These are phyloP conservation scores for Allantophomopsis lycopodina DNA, from an alignment of 2,329 filamentous ascomycete species.

Conservation along the genomic window DNA sequence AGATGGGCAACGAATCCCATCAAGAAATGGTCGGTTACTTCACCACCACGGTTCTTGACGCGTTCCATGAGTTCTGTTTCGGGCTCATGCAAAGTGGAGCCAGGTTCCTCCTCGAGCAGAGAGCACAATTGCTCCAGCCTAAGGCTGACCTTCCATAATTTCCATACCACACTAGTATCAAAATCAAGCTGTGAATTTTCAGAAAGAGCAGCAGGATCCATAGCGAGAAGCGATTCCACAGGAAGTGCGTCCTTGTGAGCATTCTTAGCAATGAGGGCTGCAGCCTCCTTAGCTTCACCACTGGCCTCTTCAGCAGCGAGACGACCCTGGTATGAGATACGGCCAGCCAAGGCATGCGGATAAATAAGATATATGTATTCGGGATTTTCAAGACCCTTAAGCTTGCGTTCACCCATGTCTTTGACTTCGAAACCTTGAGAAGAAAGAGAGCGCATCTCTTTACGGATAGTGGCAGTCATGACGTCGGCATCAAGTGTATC, in stretches of 20 bases:
- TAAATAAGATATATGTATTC: slow-evolving; percentile 94
- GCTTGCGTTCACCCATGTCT: slow-evolving; percentile 84
- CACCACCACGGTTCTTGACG: slow-evolving; percentile 59
- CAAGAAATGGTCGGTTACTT: slow-evolving; percentile 79
- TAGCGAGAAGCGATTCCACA: not conserved
- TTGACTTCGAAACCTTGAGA: slow-evolving; percentile 95
- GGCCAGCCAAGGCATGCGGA: slow-evolving; percentile 72
- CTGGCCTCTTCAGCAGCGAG: slow-evolving; percentile 20
- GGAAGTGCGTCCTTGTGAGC: slow-evolving; percentile 19
- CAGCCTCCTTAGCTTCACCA: slow-evolving; percentile 22
- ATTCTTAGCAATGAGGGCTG: slow-evolving; percentile 21
- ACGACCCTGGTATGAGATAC: slow-evolving; percentile 51
- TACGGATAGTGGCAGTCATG: slow-evolving; percentile 64
- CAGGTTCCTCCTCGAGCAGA: slow-evolving; percentile 58
- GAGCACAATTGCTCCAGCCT: slow-evolving; percentile 90
- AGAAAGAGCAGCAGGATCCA: slow-evolving; percentile 41
- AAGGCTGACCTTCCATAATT: slow-evolving; percentile 77
- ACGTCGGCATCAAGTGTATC: slow-evolving; percentile 65
- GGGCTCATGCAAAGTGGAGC: slow-evolving; percentile 51
- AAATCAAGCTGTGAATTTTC: slow-evolving; percentile 56
- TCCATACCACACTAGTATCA: slow-evolving; percentile 68
- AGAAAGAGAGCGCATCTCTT: slow-evolving; percentile 74
- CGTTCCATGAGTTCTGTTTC: slow-evolving; percentile 73
- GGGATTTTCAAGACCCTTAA: slow-evolving; percentile 95
- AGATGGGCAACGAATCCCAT: slow-evolving; percentile 88